Percentiles rank a stretch among this genome's conserved stretches.
phyloP scores from a whole-genome alignment of 805 yeast genomes.

The Metschnikowia reukaufii region DNA sequence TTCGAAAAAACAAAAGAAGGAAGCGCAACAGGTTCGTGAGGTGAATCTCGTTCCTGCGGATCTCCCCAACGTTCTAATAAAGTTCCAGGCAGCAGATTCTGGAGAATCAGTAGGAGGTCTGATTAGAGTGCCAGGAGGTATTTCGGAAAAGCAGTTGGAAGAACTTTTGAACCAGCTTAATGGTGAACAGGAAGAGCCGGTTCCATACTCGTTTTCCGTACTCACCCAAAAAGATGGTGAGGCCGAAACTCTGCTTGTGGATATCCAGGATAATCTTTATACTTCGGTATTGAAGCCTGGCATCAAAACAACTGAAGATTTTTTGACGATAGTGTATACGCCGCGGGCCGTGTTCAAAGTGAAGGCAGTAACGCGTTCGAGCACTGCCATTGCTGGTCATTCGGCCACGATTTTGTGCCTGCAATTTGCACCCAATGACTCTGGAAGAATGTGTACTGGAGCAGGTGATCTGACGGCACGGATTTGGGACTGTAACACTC shows the following conservation, averaged over 20 bases:
- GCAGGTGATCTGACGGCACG: constrained; percentile 96
- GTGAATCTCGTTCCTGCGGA: constrained; percentile 72
- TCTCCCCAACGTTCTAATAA: constrained; percentile 82
- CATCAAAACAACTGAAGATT: constrained; percentile 87
- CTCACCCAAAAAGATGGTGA: constrained; percentile 41
- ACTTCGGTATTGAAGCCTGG: constrained; percentile 83
- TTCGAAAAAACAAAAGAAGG: constrained; percentile 81
- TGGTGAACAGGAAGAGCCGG: constrained; percentile 73
- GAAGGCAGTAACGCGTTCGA: constrained; percentile 82
- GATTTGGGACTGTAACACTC: constrained; percentile 95
- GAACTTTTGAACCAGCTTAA: constrained; percentile 79
- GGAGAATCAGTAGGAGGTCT: constrained; percentile 85
- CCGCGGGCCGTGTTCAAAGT: constrained; percentile 96
- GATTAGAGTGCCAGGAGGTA: constrained; percentile 86
- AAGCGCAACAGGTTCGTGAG: constrained; percentile 78
- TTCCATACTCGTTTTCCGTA: constrained; percentile 84
- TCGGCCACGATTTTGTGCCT: constrained; percentile 91
- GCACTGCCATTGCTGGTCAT: constrained; percentile 93
- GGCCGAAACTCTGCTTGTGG: constrained; percentile 50
- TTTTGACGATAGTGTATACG: constrained; percentile 83
- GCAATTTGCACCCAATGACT: constrained; percentile 88
- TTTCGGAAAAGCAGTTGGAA: constrained; percentile 83
- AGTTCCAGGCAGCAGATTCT: constrained; percentile 90
- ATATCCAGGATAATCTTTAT: constrained; percentile 76
- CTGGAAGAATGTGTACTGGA: constrained; percentile 87